Conservation (phyloP, 148 eudicot genomes). For the Dianthus caryophyllus region DNA sequence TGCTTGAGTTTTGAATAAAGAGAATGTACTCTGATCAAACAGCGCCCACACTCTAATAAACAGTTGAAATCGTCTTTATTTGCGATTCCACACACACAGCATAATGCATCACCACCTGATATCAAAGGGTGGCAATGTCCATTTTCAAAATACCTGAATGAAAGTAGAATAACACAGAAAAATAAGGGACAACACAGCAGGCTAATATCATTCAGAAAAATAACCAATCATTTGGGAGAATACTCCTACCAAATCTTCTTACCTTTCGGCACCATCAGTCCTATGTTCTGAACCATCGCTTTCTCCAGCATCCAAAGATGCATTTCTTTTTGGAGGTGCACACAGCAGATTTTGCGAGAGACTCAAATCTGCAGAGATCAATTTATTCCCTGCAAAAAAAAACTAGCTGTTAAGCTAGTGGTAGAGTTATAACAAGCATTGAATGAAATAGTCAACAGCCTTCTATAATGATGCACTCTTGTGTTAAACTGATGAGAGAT, state of each 20-base stretch:
- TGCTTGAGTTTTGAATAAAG: background rate
- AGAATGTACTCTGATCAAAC: constrained; percentile 41
- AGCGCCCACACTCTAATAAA: constrained; percentile 45
- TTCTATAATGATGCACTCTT: background rate
- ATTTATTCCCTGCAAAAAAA: constrained; percentile 26
- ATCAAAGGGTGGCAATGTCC: constrained; percentile 21
- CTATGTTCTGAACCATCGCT: constrained; percentile 18
- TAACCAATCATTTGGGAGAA: constrained; percentile 2
- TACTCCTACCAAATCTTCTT: constrained; percentile 16
- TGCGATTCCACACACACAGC: constrained; percentile 56
- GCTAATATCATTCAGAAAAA: constrained; percentile 7
- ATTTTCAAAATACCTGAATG: constrained; percentile 30
- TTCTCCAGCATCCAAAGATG: constrained; percentile 12
- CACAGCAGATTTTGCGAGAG: constrained; percentile 17
- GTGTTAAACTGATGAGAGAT: background rate
- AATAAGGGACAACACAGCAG: constrained; percentile 3
- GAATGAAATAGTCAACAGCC: constrained; percentile 8
- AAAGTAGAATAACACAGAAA: constrained; percentile 14
- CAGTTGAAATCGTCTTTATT: constrained; percentile 36
- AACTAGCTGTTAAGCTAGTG: background rate
- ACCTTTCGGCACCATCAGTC: constrained; percentile 28
- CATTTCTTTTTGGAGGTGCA: constrained; percentile 24
- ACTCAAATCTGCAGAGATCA: constrained; percentile 25
- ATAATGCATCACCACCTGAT: constrained; percentile 28
- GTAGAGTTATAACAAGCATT: constrained; percentile 2